Conservation (phyloP, 2,329 filamentous ascomycete species). For the Fusarium multiceps region DNA sequence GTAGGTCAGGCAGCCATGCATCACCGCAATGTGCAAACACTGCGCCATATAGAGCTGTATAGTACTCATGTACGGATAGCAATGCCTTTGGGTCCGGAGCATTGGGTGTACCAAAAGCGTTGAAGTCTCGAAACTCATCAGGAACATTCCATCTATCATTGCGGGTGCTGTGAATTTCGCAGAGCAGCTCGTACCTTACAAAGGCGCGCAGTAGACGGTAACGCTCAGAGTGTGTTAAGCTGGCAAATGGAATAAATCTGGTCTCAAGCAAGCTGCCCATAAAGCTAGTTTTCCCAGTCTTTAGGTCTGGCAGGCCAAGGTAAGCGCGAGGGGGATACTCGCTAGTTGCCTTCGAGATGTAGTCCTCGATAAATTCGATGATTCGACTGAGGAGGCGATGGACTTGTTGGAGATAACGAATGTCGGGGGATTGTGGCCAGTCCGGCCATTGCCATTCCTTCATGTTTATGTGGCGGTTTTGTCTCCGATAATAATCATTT, state of each 20-base stretch:
- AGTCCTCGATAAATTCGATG: neutral
- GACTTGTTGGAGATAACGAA: neutral
- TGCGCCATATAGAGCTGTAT: neutral
- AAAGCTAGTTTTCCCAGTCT: neutral
- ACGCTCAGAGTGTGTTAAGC: neutral
- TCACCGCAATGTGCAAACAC: neutral
- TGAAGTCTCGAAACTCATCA: rapidly evolving
- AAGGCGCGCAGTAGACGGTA: neutral
- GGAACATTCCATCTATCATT: rapidly evolving
- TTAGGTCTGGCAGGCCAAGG: neutral
- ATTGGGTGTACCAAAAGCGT: neutral
- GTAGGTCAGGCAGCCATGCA: neutral
- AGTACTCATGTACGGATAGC: constrained; percentile 1
- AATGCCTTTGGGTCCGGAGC: neutral
- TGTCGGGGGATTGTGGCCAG: neutral
- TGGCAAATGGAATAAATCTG: neutral
- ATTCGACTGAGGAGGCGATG: neutral
- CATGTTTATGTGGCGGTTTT: too few relatives aligned
- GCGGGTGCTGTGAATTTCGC: neutral
- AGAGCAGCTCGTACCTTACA: constrained; percentile 10
- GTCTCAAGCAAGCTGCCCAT: neutral
- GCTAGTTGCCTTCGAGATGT: neutral
- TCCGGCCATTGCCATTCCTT: neutral
- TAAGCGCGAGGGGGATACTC: neutral
- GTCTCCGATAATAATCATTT: too few relatives aligned